Percentiles rank a stretch among this genome's conserved stretches.
Evolutionary conservation across 768 basidiomycete genomes (phyloP).

Genomic region (Termitomyces sp.): DNA sequence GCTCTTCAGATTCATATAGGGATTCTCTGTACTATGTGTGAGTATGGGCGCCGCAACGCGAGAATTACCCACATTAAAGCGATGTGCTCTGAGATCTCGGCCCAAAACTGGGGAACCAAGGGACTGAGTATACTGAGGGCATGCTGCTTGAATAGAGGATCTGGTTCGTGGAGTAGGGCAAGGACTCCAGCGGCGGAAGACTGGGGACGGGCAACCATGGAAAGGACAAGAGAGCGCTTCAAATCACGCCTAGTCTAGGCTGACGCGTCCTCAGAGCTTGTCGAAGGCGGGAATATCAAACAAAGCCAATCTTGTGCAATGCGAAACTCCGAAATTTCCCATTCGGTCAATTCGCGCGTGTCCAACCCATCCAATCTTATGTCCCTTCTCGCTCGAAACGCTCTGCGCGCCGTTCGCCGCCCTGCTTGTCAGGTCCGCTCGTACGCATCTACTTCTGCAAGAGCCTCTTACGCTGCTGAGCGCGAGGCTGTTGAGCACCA

Average conservation of each 20-base stretch:
- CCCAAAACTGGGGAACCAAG: conserved; percentile 94
- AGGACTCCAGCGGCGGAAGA: conserved; percentile 88
- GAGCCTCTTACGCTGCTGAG: conserved; percentile 39
- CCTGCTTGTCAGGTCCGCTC: conserved; percentile 33
- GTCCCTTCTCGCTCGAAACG: conserved; percentile 45
- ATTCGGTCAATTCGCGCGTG: conserved; percentile 6
- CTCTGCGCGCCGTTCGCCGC: conserved; percentile 43
- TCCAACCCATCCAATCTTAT: conserved; percentile 17
- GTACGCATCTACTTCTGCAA: conserved; percentile 33
- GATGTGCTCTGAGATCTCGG: conserved; percentile 95
- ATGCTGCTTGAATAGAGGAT: conserved; percentile 83
- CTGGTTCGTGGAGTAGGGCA: conserved; percentile 86
- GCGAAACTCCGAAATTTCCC: conserved; percentile 31
- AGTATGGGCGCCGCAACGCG: conserved; percentile 8
- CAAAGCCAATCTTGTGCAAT: conserved; percentile 22
- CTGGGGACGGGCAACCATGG: conserved; percentile 67
- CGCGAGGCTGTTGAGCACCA: conserved; percentile 58
- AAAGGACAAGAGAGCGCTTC: conserved; percentile 14
- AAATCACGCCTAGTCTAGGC: conserved; percentile 22
- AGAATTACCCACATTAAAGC: conserved; percentile 66
- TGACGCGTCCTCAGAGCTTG: conserved; percentile 34
- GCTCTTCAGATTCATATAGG: conserved; percentile 77
- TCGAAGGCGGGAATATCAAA: conserved; percentile 22
- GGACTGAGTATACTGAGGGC: conserved; percentile 79
- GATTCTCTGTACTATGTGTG: conserved; percentile 59